phyloP scores from a whole-genome alignment of 257 asterid species.

The Nicotiana undulata region DNA sequence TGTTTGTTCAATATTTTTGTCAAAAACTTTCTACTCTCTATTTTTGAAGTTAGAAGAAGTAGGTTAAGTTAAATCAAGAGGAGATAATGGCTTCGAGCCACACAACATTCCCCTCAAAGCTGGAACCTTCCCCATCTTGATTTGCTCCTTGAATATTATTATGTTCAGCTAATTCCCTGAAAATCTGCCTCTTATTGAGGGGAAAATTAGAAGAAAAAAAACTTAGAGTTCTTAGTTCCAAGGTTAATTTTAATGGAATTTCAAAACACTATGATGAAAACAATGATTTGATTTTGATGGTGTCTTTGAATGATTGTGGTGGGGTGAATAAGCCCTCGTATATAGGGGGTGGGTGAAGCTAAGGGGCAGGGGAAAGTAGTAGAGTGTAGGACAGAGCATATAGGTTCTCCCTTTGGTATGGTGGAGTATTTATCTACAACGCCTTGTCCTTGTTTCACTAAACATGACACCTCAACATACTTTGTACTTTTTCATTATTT shows the following conservation, averaged over 20 bases:
- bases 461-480: neutral
- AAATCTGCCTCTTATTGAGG: neutral
- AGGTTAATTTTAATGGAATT: slow-evolving; percentile 4
- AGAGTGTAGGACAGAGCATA: neutral
- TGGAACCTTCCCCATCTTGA: slow-evolving; percentile 10
- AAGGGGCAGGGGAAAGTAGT: neutral
- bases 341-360: neutral
- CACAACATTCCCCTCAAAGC: slow-evolving; percentile 47
- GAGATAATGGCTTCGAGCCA: slow-evolving; percentile 35
- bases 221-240: neutral
- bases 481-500: neutral
- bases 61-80: neutral
- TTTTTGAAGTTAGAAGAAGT: no score
- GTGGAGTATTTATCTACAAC: neutral
- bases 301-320: neutral
- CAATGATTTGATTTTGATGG: slow-evolving; percentile 21
- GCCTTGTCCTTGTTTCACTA: neutral
- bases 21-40: no score
- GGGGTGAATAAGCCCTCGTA: neutral
- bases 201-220: neutral
- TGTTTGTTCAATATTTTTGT: no score
- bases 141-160: neutral
- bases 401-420: neutral
- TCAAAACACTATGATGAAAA: slow-evolving; percentile 16
- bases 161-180: neutral